Percentiles rank a stretch among this genome's conserved stretches.
Evolutionary conservation across 495 filamentous ascomycete genomes (phyloP).

Genomic region (Neurospora pannonica): DNA sequence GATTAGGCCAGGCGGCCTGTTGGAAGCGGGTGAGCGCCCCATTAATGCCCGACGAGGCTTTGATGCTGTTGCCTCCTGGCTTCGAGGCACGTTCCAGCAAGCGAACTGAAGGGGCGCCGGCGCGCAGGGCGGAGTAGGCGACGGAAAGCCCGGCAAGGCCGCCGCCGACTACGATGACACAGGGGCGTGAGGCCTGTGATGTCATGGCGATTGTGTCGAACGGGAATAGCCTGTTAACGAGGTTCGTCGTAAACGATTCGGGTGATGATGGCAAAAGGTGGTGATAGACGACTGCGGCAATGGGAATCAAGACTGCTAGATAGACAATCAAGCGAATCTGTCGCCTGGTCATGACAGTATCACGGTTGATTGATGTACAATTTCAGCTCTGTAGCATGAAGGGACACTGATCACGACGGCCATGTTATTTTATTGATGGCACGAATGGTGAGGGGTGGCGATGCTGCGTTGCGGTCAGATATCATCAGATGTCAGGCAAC

Average conservation of each 20-base stretch:
- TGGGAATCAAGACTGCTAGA: slow-evolving; percentile 9
- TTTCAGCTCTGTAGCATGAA: not conserved
- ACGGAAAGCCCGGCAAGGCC: slow-evolving; percentile 44
- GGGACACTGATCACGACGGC: not conserved
- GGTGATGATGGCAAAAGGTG: not conserved
- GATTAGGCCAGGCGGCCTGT: slow-evolving; percentile 7
- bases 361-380: not conserved
- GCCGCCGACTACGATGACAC: slow-evolving; percentile 41
- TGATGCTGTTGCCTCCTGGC: slow-evolving; percentile 54
- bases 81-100: slow-evolving; percentile 46
- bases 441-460: not conserved
- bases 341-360: slow-evolving; percentile 8
- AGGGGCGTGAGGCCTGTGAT: not conserved
- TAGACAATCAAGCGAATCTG: slow-evolving; percentile 3
- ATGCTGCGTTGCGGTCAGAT: not conserved
- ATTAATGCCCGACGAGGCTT: slow-evolving; percentile 55
- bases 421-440: not conserved
- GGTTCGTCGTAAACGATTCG: not conserved
- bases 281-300: slow-evolving; percentile 9
- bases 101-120: slow-evolving; percentile 31
- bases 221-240: not conserved
- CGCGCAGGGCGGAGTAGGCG: slow-evolving; percentile 35
- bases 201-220: not conserved
- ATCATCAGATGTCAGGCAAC: not conserved
- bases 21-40: slow-evolving; percentile 47